These are phyloP conservation scores for Penicillium roqueforti DNA, from an alignment of 495 filamentous ascomycete genomes.

Conservation along the genomic window DNA sequence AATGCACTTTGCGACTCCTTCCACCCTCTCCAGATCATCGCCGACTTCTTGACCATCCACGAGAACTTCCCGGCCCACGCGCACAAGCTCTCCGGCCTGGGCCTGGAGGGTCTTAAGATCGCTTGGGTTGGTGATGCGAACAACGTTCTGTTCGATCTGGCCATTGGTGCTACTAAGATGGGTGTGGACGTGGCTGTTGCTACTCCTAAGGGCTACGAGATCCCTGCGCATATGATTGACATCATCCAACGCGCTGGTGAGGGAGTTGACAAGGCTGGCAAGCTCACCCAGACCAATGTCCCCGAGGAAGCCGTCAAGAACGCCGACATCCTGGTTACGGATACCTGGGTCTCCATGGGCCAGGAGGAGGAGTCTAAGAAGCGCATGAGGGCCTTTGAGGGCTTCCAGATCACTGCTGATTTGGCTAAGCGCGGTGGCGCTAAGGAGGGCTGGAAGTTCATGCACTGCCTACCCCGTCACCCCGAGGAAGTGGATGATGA, in stretches of 20 bases:
- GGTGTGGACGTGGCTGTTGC: slow-evolving; percentile 83
- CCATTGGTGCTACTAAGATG: slow-evolving; percentile 78
- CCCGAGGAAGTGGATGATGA: slow-evolving; percentile 90
- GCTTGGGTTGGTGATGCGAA: slow-evolving; percentile 97
- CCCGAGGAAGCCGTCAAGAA: slow-evolving; percentile 87
- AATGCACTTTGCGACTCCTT: slow-evolving; percentile 86
- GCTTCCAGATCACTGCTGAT: slow-evolving; percentile 83
- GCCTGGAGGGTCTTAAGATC: slow-evolving; percentile 77
- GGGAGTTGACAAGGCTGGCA: slow-evolving; percentile 55
- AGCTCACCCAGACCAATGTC: slow-evolving; percentile 65
- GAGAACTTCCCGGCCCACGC: slow-evolving; percentile 60
- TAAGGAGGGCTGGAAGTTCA: slow-evolving; percentile 89
- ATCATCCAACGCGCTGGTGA: slow-evolving; percentile 60
- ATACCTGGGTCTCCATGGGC: slow-evolving; percentile 98
- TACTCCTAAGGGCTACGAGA: slow-evolving; percentile 76
- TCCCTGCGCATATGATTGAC: slow-evolving; percentile 64
- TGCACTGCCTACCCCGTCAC: slow-evolving; percentile 97
- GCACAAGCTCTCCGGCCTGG: slow-evolving; percentile 48
- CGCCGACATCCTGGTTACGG: slow-evolving; percentile 88
- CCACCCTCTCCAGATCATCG: slow-evolving; percentile 88
- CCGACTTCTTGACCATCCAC: slow-evolving; percentile 87
- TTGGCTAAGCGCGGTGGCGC: slow-evolving; percentile 81
- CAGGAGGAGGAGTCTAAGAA: slow-evolving; percentile 79
- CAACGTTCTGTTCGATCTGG: slow-evolving; percentile 92
- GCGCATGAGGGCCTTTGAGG: slow-evolving; percentile 74